A percentile compares a stretch with the other conserved stretches of the same genome.
phyloP scores from a whole-genome alignment of 2,329 filamentous ascomycete species.

The Phaeosphaeria sp. region DNA sequence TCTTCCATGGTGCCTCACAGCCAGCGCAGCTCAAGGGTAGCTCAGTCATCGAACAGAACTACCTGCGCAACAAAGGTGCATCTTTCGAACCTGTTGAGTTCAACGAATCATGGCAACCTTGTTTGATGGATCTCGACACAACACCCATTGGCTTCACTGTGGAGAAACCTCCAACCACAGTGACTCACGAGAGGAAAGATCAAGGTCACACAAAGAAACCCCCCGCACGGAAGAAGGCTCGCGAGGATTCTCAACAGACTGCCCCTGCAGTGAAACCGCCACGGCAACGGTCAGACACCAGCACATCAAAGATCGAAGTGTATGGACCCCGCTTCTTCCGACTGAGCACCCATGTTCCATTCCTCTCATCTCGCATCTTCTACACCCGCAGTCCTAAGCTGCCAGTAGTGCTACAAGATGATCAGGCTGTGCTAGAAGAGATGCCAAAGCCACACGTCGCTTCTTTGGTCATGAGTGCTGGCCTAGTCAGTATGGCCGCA shows the following conservation, averaged over 20 bases:
- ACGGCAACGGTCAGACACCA: conserved; percentile 27
- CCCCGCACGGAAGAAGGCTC: conserved; percentile 22
- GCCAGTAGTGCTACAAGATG: conserved; percentile 26
- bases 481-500: conserved; percentile 41
- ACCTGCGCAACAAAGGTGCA: conserved; percentile 43
- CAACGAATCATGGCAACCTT: conserved; percentile 41
- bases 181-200: conserved; percentile 5
- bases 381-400: conserved; percentile 34
- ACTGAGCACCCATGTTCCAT: conserved; percentile 38
- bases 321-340: conserved; percentile 41
- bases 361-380: conserved; percentile 42
- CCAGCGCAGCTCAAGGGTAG: conserved; percentile 33
- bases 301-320: conserved; percentile 16
- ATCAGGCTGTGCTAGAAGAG: conserved; percentile 36
- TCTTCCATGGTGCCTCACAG: conserved; percentile 39
- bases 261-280: conserved; percentile 16
- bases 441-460: conserved; percentile 39
- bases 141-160: conserved; percentile 33
- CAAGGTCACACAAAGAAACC: conserved; percentile 15
- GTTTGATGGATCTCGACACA: conserved; percentile 29
- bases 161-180: conserved; percentile 8
- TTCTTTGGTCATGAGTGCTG: conserved; percentile 41
- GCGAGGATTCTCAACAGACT: conserved; percentile 8
- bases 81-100: conserved; percentile 45
- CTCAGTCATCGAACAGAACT: conserved; percentile 41